Evolutionary conservation across 208 protist genomes (phyloP), one percentile per base, ranked within the genome.

Genomic region (Trypanosoma rangeli): DNA sequence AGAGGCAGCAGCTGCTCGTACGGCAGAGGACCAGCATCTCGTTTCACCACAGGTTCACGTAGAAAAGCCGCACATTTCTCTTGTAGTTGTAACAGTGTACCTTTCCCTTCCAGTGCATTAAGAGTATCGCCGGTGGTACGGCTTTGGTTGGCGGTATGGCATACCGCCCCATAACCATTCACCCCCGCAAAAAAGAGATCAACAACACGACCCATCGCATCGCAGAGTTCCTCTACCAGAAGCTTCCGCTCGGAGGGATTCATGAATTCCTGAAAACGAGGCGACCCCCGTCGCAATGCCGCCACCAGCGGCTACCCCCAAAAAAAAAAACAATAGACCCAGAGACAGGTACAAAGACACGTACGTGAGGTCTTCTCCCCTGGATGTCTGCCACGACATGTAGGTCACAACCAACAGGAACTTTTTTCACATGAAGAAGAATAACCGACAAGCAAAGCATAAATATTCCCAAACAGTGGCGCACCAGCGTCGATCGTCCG

Each of bases 241-340:
- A 29, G 8, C 35, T 68, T 69, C 60, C 70, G 28, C 53, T 80
- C 39, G 55, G n/a, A 56, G n/a, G n/a, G 52, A 58, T 31, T 65
- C 62, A 68, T 68, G 15, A 12, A 57, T 8, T 46, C 28, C 16
- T 67, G 70, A 52, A 79, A 82, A 18, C 76, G 18, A 28, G 70
- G 46, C 2, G 74, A 73, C n/a, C 68, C 56, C 13, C 80, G 86
- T 24, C 81, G 64, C 24, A 91, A 54, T 24, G 79, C 74, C 0
- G 78, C 78, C 22, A 80, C 74, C 35, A 91, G 70, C 0, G 86
- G 73, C 67, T 91, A 82, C 28, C 80, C 74, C n/a, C n/a, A n/a
- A n/a, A n/a, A 7, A 91, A 58, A 46, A 73, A 72, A 55, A 91
- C 86, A 26, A 77, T 64, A 56, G 29, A 28, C 22, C 35, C 52